phyloP scores from a whole-genome alignment of 495 filamentous ascomycete species.

The Parmelia sp. region DNA sequence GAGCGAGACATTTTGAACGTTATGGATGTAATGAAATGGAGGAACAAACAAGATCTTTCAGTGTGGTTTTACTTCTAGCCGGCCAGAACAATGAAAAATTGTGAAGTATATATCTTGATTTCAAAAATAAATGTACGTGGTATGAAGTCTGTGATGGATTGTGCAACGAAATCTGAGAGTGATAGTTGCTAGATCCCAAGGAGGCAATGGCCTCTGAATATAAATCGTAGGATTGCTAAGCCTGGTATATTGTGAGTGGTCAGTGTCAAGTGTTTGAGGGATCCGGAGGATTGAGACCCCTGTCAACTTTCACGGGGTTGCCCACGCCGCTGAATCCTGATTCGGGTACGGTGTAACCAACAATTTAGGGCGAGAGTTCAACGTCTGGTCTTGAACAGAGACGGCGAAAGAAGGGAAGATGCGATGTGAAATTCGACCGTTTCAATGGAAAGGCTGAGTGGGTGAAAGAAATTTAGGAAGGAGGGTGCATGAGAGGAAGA shows the following conservation, averaged over 20 bases:
- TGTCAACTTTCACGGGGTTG: background rate
- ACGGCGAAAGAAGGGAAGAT: background rate
- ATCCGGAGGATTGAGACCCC: background rate
- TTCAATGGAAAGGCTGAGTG: background rate
- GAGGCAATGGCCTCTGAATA: conserved; percentile 10
- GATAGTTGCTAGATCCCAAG: conserved; percentile 7
- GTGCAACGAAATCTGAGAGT: background rate
- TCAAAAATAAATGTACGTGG: conserved; percentile 11
- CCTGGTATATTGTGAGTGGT: conserved; percentile 2
- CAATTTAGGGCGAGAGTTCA: background rate
- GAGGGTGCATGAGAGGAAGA: background rate
- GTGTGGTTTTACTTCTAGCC: background rate
- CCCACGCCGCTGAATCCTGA: conserved; percentile 8
- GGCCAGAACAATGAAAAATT: conserved; percentile 1
- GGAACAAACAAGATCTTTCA: conserved; percentile 14
- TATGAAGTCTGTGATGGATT: conserved; percentile 7
- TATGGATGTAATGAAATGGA: conserved; percentile 17
- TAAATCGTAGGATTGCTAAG: conserved; percentile 8
- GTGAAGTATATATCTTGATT: conserved; percentile 18
- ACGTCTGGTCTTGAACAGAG: background rate
- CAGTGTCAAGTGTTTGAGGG: background rate
- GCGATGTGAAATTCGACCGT: background rate
- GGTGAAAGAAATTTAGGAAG: background rate
- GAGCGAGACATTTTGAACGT: conserved; percentile 26
- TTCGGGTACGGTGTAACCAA: conserved; percentile 5